phyloP scores from a whole-genome alignment of 345 rosid species.

The Theobroma cacao region DNA sequence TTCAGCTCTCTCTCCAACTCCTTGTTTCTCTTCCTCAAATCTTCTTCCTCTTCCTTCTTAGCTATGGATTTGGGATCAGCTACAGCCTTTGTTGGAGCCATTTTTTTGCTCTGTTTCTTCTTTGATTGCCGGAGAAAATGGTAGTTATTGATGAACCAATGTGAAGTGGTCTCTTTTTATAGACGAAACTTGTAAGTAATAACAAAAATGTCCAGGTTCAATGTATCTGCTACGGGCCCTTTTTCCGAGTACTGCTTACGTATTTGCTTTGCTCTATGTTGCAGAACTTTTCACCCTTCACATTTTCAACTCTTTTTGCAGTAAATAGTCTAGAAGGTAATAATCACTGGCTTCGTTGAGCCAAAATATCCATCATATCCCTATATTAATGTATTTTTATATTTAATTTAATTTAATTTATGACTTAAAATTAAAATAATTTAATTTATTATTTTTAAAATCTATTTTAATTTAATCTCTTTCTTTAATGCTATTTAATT shows the following conservation, averaged over 20 bases:
- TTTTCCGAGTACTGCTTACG: background rate
- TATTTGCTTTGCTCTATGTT: background rate
- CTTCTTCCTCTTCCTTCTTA: background rate
- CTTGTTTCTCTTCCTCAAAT: constrained; percentile 11
- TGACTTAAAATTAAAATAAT: no score
- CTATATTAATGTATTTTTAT: no score
- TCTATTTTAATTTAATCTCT: no score
- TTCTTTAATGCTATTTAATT: no score
- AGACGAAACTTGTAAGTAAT: background rate
- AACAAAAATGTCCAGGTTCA: constrained; percentile 13
- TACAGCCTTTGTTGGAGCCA: background rate
- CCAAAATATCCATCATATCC: no score
- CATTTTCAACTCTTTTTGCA: no score
- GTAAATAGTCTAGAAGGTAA: no score
- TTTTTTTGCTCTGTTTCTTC: background rate
- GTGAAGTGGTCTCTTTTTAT: background rate
- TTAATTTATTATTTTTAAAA: no score
- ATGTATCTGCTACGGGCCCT: background rate
- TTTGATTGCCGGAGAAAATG: background rate
- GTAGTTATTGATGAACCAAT: background rate
- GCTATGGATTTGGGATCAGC: background rate
- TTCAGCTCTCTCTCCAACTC: constrained; percentile 4
- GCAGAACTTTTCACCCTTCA: no score
- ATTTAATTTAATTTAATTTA: no score
- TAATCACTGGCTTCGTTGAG: no score